phyloP scores from a whole-genome alignment of 2,329 filamentous ascomycete genomes.

The Trichothecium roseum region DNA sequence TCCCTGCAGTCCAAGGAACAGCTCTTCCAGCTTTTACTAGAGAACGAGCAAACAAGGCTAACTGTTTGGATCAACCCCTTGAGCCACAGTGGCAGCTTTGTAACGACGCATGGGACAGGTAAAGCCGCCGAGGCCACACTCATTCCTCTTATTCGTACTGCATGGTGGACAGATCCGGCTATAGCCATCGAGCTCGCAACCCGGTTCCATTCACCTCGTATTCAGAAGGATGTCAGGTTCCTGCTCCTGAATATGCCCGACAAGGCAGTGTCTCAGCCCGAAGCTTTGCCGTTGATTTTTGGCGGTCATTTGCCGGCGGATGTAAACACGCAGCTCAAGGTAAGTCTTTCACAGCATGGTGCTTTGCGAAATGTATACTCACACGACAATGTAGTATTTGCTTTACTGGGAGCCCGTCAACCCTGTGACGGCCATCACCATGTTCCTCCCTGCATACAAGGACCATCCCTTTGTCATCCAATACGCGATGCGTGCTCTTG shows the following conservation, averaged over 20 bases:
- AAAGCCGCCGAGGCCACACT: slow-evolving; percentile 38
- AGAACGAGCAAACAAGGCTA: slow-evolving; percentile 75
- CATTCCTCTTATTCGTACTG: slow-evolving; percentile 60
- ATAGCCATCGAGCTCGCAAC: slow-evolving; percentile 78
- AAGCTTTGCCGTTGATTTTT: slow-evolving; percentile 74
- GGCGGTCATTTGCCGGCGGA: slow-evolving; percentile 67
- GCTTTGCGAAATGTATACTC: not conserved
- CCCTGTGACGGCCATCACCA: slow-evolving; percentile 83
- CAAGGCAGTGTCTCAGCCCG: slow-evolving; percentile 69
- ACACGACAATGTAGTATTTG: slow-evolving; percentile 50
- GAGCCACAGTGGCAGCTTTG: slow-evolving; percentile 34
- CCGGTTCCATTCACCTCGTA: slow-evolving; percentile 65
- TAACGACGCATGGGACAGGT: not conserved
- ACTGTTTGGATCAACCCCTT: slow-evolving; percentile 85
- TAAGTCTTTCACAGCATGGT: slow-evolving; percentile 19
- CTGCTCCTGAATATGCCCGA: slow-evolving; percentile 75
- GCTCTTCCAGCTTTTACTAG: slow-evolving; percentile 68
- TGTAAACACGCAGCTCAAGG: slow-evolving; percentile 71
- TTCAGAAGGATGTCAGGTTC: slow-evolving; percentile 68
- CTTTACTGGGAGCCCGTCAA: slow-evolving; percentile 90
- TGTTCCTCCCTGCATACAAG: slow-evolving; percentile 82
- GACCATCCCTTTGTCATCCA: slow-evolving; percentile 92
- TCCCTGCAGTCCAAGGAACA: slow-evolving; percentile 71
- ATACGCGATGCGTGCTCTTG: slow-evolving; percentile 90
- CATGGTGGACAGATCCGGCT: slow-evolving; percentile 77